phyloP scores from a whole-genome alignment of 345 rosid species.

The Limnanthes douglasii region DNA sequence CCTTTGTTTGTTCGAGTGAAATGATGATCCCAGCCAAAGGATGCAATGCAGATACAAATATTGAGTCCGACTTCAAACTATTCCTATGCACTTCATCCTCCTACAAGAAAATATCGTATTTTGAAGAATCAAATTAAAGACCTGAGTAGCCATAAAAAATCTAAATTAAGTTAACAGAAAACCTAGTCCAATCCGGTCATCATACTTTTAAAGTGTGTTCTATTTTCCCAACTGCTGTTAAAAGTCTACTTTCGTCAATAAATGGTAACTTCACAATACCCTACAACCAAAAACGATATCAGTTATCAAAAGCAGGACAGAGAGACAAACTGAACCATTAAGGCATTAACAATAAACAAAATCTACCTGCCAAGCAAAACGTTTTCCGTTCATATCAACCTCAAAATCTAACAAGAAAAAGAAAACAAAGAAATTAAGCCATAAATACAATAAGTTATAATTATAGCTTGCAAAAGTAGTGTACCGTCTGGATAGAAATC shows the following conservation, averaged over 20 bases:
- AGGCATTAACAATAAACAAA: slow-evolving; percentile 6
- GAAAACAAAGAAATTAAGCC: slow-evolving; percentile 5
- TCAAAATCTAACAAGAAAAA: slow-evolving; percentile 51
- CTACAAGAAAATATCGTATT: slow-evolving; percentile 16
- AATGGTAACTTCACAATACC: slow-evolving; percentile 87
- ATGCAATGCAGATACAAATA: slow-evolving; percentile 63
- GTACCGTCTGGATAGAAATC: slow-evolving; percentile 87
- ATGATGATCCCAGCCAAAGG: slow-evolving; percentile 58
- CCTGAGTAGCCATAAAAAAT: background rate
- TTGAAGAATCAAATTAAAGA: background rate
- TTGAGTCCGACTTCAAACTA: slow-evolving; percentile 58
- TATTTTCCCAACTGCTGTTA: slow-evolving; percentile 42
- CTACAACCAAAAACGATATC: slow-evolving; percentile 17
- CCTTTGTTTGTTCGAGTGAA: slow-evolving; percentile 39
- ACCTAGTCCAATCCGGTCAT: no score
- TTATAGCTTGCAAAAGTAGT: slow-evolving; percentile 6
- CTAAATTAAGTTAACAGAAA: background rate
- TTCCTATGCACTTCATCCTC: slow-evolving; percentile 79
- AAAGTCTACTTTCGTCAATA: slow-evolving; percentile 79
- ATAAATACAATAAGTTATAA: slow-evolving; percentile 4
- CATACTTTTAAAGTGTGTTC: slow-evolving; percentile 67
- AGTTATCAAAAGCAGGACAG: slow-evolving; percentile 2
- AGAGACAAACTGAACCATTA: background rate
- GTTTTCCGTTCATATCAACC: slow-evolving; percentile 91
- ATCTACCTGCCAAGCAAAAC: slow-evolving; percentile 81